Percentiles rank a stretch among this genome's conserved stretches.
phyloP scores from a whole-genome alignment of 495 filamentous ascomycete genomes.

The Articulospora tetracladia region DNA sequence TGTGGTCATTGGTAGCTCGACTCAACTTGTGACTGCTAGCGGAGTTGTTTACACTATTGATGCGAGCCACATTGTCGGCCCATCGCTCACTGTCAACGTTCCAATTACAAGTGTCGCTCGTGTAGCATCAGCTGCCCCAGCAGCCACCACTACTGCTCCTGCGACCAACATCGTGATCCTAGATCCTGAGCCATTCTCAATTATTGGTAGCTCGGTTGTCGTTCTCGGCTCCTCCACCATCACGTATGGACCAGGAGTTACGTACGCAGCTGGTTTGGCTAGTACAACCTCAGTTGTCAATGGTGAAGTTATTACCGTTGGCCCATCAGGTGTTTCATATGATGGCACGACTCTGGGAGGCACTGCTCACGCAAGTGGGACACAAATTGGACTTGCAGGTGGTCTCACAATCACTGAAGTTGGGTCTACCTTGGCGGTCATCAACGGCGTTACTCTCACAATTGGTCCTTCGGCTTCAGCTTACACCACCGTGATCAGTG shows the following conservation, averaged over 20 bases:
- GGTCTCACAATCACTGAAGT: slow-evolving; percentile 45
- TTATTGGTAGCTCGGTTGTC: slow-evolving; percentile 37
- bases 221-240: slow-evolving; percentile 30
- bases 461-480: slow-evolving; percentile 32
- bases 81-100: slow-evolving; percentile 17
- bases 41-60: slow-evolving; percentile 23
- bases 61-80: slow-evolving; percentile 20
- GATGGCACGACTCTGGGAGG: slow-evolving; percentile 41
- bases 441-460: slow-evolving; percentile 41
- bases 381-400: slow-evolving; percentile 39
- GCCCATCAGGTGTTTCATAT: slow-evolving; percentile 39
- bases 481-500: slow-evolving; percentile 29
- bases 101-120: slow-evolving; percentile 9
- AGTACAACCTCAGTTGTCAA: slow-evolving; percentile 20
- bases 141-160: not conserved
- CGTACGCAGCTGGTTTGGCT: slow-evolving; percentile 29
- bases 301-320: slow-evolving; percentile 32
- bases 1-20: not conserved
- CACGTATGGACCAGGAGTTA: slow-evolving; percentile 34
- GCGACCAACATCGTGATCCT: slow-evolving; percentile 38
- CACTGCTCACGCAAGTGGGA: slow-evolving; percentile 27
- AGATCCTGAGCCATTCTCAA: slow-evolving; percentile 42
- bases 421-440: slow-evolving; percentile 44
- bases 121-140: not conserved
- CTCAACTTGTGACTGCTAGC: slow-evolving; percentile 14